These are phyloP conservation scores for Talaromyces funiculosus DNA, from an alignment of 2,329 filamentous ascomycete genomes.

Conservation along the genomic window DNA sequence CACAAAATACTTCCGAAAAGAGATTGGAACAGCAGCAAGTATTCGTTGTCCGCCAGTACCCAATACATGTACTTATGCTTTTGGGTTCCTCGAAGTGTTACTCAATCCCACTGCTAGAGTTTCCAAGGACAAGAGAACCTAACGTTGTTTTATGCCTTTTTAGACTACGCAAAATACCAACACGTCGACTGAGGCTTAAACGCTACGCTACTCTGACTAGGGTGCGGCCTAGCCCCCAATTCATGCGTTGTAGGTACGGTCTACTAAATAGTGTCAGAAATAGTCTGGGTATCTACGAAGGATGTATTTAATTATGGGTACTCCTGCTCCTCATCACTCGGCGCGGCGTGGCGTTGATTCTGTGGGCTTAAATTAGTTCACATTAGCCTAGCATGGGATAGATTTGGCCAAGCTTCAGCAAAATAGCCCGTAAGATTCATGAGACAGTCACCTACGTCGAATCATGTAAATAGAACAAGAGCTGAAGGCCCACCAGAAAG, in stretches of 20 bases:
- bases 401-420: background rate
- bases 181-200: background rate
- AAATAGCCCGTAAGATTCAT: background rate
- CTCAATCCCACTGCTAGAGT: background rate
- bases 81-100: background rate
- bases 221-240: slow-evolving; percentile 7
- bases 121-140: background rate
- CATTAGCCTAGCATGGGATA: background rate
- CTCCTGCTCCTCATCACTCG: background rate
- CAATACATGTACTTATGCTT: background rate
- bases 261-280: background rate
- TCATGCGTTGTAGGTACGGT: background rate
- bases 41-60: background rate
- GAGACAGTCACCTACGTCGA: too few species aligned
- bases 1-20: background rate
- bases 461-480: background rate
- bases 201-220: background rate
- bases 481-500: background rate
- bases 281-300: background rate
- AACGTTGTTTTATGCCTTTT: background rate
- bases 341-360: background rate
- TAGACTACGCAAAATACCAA: background rate
- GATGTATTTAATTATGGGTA: background rate
- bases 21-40: background rate
- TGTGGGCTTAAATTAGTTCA: background rate